A percentile compares a stretch with the other conserved stretches of the same genome.
Evolutionary conservation across 169 alveolate species (phyloP).

Genomic region (Plasmodium vinckei): DNA sequence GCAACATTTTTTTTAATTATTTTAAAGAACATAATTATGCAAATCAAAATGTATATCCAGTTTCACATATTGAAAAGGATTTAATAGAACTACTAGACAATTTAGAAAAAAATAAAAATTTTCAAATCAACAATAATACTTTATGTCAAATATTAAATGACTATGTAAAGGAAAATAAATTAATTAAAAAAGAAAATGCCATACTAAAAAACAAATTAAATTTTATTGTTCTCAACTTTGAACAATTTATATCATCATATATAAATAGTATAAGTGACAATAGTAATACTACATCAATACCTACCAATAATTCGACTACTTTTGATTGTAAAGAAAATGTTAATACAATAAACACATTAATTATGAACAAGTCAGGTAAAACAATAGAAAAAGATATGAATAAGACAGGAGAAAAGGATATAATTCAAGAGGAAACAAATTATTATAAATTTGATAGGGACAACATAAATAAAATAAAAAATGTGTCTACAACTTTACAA

Average conservation of each 20-base stretch:
- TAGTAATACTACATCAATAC: not conserved
- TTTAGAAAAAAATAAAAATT: slow-evolving; percentile 20
- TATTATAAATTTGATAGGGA: not conserved
- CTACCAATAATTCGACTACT: too few species aligned
- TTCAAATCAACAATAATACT: slow-evolving; percentile 11
- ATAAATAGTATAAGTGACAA: slow-evolving; percentile 2
- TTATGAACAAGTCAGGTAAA: not conserved
- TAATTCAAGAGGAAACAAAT: not conserved
- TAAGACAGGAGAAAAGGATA: not conserved
- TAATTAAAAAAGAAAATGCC: slow-evolving; percentile 58
- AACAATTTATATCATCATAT: slow-evolving; percentile 41
- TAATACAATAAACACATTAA: not conserved
- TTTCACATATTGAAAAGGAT: slow-evolving; percentile 3
- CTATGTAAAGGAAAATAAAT: slow-evolving; percentile 10
- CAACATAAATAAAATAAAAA: not conserved
- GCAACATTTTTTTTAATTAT: not conserved
- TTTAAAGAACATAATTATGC: not conserved
- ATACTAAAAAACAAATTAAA: slow-evolving; percentile 67
- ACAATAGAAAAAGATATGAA: not conserved
- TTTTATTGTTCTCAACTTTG: slow-evolving; percentile 52
- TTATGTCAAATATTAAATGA: slow-evolving; percentile 13
- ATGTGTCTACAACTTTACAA: not conserved
- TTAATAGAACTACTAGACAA: not conserved
- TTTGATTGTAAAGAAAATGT: not conserved
- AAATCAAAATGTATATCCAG: not conserved